Conservation (phyloP, 129 eudicot species). For the Pseudognaphalium luteoalbum region DNA sequence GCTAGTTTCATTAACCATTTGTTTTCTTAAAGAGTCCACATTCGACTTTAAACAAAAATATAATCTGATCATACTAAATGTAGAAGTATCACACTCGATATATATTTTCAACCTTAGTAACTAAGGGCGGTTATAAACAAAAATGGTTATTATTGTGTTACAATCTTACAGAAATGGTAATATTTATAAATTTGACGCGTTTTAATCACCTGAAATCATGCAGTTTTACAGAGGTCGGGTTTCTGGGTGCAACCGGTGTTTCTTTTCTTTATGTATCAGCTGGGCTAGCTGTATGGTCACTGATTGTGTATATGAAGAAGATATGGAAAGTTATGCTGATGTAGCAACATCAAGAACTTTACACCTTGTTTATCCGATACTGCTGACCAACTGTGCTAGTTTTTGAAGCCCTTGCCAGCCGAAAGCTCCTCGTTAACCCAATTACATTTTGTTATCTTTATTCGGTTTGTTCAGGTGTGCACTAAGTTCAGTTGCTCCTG, state of each 20-base stretch:
- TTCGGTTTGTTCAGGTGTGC: neutral
- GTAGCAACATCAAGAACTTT: conserved; percentile 31
- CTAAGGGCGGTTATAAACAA: neutral
- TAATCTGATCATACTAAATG: neutral
- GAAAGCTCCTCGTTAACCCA: conserved; percentile 9
- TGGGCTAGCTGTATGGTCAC: conserved; percentile 84
- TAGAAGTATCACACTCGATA: neutral
- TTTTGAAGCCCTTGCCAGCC: conserved; percentile 11
- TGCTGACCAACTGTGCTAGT: conserved; percentile 20
- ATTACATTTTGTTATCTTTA: conserved; percentile 7
- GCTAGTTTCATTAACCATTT: neutral
- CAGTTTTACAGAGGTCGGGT: conserved; percentile 68
- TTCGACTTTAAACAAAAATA: neutral
- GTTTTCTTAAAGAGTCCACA: neutral
- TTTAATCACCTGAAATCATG: conserved; percentile 20
- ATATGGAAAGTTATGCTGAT: conserved; percentile 82
- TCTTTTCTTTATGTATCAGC: conserved; percentile 74
- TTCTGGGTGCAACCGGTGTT: conserved; percentile 61
- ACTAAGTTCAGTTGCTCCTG: conserved; percentile 1
- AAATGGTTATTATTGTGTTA: neutral
- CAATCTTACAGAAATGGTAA: neutral
- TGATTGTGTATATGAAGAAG: conserved; percentile 89
- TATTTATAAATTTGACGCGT: conserved; percentile 2
- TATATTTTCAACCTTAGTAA: neutral
- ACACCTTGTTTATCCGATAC: conserved; percentile 12